These are phyloP conservation scores for Blumeriella jaapii DNA, from an alignment of 2,329 filamentous ascomycete genomes.

Conservation along the genomic window DNA sequence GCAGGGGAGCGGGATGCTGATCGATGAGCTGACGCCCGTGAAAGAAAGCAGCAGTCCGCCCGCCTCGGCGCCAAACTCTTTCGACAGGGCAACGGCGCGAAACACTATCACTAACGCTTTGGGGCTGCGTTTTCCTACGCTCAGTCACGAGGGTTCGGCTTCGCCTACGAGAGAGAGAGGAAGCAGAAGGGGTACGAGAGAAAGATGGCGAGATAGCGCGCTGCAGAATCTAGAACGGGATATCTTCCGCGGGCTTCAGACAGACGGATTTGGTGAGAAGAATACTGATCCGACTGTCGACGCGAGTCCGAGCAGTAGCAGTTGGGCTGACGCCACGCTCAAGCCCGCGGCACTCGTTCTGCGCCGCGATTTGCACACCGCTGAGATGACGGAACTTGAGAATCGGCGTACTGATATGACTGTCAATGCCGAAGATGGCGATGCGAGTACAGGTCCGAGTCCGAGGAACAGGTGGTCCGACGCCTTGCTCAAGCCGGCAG, in stretches of 20 bases:
- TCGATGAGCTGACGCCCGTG: constrained; percentile 8
- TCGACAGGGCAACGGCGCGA: neutral
- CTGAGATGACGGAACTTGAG: too few relatives aligned
- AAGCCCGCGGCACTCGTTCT: too few relatives aligned
- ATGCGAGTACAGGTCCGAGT: neutral
- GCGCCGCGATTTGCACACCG: too few relatives aligned
- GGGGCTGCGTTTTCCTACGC: neutral
- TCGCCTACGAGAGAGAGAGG: too few relatives aligned
- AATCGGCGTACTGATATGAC: too few relatives aligned
- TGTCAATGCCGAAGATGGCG: too few relatives aligned
- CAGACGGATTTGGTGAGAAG: too few relatives aligned
- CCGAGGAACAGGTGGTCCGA: constrained; percentile 10
- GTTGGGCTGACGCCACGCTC: too few relatives aligned
- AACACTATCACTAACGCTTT: neutral
- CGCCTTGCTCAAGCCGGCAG: constrained; percentile 12
- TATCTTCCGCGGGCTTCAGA: too few relatives aligned
- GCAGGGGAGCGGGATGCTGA: neutral
- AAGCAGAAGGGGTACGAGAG: neutral
- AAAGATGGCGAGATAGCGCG: neutral
- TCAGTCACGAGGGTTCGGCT: neutral
- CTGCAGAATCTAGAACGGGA: too few relatives aligned
- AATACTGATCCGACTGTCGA: too few relatives aligned
- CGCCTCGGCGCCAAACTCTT: neutral
- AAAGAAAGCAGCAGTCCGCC: constrained; percentile 3
- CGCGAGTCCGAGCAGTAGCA: too few relatives aligned